Evolutionary conservation across 768 basidiomycete genomes (phyloP), one percentile per base, ranked within the genome.

Genomic region (Naganishia vaughanmartiniae): DNA sequence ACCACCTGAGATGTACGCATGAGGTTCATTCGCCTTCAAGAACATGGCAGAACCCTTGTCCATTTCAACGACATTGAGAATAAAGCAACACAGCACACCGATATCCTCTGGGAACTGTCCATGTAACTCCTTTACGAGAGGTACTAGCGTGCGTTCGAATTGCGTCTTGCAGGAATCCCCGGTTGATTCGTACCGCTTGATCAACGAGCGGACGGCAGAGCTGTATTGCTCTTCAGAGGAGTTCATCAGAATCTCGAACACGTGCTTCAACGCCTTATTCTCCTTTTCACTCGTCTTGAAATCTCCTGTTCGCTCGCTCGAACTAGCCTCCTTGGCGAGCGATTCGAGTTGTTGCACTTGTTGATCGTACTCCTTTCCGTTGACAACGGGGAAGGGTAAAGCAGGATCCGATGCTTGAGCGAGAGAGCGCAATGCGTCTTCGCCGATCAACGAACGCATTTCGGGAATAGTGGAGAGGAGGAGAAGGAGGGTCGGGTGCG

Each of bases 1-100:
- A 92, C 94, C 93, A 80, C 96, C 96, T 46, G 87, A 88, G 65
- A 98, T 85, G 80, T 98, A 99, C 0, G 96, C 96, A 74, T 99
- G 96, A 0, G 96, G 96, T 82, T 96, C 93, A 58, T 94, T 91
- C 3, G 96, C 96, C 24, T 92, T 90, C 17, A 99, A 85, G 83
- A 94, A 98, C 65, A 96, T 94, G 0, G 93, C 93, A 77, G 97
- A 87, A 4, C 94, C 94, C 0, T 89, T 86, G 63, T 87, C 79
- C 75, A 98, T 83, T 69, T 85, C 84, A 48, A 97, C 86, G 69
- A 92, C 87, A 82, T 98, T 99, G 67, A 99, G 85, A 75, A 97
- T 73, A 80, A 91, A 95, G 6, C 89, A 85, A 77, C 95, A 97
- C 77, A 97, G 91, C 39, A 91, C 84, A n/a, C 96, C 96, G 15